These are phyloP conservation scores for Ogataea neopini DNA, from an alignment of 805 yeast species.

Conservation along the genomic window DNA sequence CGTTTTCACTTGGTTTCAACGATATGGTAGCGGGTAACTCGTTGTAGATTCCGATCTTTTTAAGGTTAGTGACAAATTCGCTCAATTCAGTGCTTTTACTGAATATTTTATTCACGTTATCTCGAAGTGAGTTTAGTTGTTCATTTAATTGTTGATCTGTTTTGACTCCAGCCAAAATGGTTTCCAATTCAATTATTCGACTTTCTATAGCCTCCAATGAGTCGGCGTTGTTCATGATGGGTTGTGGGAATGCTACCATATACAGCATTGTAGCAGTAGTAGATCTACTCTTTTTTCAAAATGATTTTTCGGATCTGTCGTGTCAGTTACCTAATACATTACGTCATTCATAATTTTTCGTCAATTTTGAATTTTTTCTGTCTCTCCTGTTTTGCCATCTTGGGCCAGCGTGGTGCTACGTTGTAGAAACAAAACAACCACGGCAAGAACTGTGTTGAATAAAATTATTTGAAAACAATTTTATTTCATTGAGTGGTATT, in stretches of 20 bases:
- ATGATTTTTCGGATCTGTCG: background rate
- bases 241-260: background rate
- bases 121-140: slow-evolving; percentile 9
- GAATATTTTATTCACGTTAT: slow-evolving; percentile 7
- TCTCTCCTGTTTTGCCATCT: slow-evolving; percentile 10
- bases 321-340: background rate
- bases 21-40: slow-evolving; percentile 4
- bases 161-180: slow-evolving; percentile 10
- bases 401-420: slow-evolving; percentile 11
- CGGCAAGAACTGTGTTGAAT: slow-evolving; percentile 5
- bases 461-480: background rate
- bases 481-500: background rate
- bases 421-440: slow-evolving; percentile 9
- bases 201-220: slow-evolving; percentile 12
- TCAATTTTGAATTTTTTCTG: background rate
- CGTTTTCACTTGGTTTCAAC: background rate
- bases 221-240: slow-evolving; percentile 4
- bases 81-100: slow-evolving; percentile 10
- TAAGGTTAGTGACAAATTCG: slow-evolving; percentile 8
- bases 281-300: background rate
- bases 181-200: slow-evolving; percentile 19
- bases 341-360: background rate
- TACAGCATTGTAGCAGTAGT: background rate
- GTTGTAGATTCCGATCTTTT: slow-evolving; percentile 11
- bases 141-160: slow-evolving; percentile 4